Conservation (phyloP, 257 asterid genomes). For the Capsicum baccatum region DNA sequence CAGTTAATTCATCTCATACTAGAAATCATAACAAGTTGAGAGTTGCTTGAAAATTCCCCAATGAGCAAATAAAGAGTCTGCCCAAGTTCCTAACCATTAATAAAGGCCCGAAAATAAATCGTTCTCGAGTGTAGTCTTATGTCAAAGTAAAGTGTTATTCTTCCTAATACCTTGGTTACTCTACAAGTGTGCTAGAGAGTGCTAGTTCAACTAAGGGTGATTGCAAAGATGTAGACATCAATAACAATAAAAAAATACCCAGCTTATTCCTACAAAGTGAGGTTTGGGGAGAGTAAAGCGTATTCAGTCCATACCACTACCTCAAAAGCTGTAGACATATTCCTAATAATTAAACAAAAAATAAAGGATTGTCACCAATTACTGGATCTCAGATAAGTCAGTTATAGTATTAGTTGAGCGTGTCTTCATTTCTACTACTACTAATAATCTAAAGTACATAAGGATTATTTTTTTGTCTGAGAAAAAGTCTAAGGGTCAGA, state of each 20-base stretch:
- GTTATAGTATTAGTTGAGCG: neutral
- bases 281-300: no score
- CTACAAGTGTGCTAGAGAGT: neutral
- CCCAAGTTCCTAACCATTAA: conserved; percentile 2
- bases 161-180: neutral
- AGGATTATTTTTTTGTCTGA: no score
- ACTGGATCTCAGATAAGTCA: neutral
- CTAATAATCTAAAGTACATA: neutral
- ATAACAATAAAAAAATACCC: no score
- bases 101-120: neutral
- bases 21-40: neutral
- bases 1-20: neutral
- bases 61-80: neutral
- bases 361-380: neutral
- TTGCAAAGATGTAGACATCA: neutral
- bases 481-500: no score
- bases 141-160: neutral
- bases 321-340: neutral
- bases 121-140: neutral
- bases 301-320: no score
- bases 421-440: neutral
- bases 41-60: neutral
- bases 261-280: no score
- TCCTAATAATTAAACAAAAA: neutral
- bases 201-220: neutral